phyloP scores from a whole-genome alignment of 768 basidiomycete species.

The button mushroom (Agaricus bisporus) region DNA sequence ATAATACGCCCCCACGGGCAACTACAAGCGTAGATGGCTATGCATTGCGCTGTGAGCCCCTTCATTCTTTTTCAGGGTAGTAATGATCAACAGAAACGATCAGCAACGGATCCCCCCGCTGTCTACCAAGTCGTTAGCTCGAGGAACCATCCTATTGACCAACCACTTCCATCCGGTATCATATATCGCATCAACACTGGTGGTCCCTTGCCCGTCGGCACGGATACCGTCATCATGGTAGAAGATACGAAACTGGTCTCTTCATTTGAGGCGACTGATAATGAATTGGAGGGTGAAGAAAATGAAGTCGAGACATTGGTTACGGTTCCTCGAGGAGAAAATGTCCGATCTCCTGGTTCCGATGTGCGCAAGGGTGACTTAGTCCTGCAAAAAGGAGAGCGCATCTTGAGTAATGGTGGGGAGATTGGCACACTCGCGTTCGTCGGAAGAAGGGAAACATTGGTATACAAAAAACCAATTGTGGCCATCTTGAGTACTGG shows the following conservation, averaged over 20 bases:
- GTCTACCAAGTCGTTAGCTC: conserved; percentile 64
- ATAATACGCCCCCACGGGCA: conserved; percentile 53
- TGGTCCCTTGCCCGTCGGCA: conserved; percentile 66
- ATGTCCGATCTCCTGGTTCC: conserved; percentile 67
- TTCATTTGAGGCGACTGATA: conserved; percentile 31
- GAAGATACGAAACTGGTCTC: conserved; percentile 82
- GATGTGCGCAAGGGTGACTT: conserved; percentile 67
- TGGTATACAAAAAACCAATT: conserved; percentile 63
- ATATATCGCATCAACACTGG: conserved; percentile 87
- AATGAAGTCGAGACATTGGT: conserved; percentile 61
- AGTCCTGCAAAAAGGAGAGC: conserved; percentile 55
- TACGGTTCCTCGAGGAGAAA: conserved; percentile 59
- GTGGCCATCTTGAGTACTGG: conserved; percentile 85
- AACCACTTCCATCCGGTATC: conserved; percentile 40
- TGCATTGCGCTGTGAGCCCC: conserved; percentile 60
- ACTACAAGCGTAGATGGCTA: conserved; percentile 91
- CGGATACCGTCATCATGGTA: conserved; percentile 86
- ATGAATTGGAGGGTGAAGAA: conserved; percentile 51
- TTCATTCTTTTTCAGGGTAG: no score
- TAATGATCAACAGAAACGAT: no score
- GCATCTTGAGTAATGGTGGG: conserved; percentile 63
- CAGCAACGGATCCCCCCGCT: conserved; percentile 62
- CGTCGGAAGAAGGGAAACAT: conserved; percentile 67
- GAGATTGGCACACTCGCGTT: conserved; percentile 82
- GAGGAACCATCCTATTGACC: conserved; percentile 38